Conservation (phyloP, 345 rosid species). For the Eucalyptus coolabah region DNA sequence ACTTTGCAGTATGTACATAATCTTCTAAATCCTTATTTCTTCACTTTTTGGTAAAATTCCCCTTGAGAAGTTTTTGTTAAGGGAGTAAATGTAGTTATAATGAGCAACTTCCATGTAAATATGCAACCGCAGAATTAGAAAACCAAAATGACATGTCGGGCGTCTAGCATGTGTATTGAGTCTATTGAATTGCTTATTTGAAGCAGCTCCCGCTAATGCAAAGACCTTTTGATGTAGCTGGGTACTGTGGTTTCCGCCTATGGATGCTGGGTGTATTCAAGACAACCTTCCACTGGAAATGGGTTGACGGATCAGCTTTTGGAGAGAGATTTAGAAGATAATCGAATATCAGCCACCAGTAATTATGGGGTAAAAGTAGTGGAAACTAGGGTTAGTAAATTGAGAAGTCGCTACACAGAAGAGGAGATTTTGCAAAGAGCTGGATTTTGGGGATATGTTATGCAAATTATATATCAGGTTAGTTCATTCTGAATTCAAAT, state of each 20-base stretch:
- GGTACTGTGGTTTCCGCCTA: conserved; percentile 54
- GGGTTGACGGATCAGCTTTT: conserved; percentile 3
- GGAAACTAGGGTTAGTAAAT: conserved; percentile 8
- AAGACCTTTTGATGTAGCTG: conserved; percentile 21
- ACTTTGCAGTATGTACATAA: conserved; percentile 61
- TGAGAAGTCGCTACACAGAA: conserved; percentile 26
- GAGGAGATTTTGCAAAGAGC: conserved; percentile 34
- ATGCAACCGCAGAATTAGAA: neutral
- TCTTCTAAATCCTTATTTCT: neutral
- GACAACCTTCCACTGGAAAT: neutral
- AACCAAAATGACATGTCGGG: neutral
- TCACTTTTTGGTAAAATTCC: neutral
- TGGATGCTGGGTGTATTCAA: conserved; percentile 54
- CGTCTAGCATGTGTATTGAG: neutral
- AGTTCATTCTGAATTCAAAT: neutral
- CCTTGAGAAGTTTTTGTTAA: neutral
- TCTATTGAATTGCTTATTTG: neutral
- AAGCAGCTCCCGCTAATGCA: neutral
- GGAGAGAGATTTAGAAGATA: conserved; percentile 11
- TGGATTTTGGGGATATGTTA: conserved; percentile 60
- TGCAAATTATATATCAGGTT: conserved; percentile 80
- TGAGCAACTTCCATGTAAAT: neutral
- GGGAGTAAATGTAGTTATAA: neutral
- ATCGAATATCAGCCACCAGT: neutral
- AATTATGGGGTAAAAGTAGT: conserved; percentile 4